These are phyloP conservation scores for Gleditsia sinensis DNA, from an alignment of 306 rosid genomes.

Conservation along the genomic window DNA sequence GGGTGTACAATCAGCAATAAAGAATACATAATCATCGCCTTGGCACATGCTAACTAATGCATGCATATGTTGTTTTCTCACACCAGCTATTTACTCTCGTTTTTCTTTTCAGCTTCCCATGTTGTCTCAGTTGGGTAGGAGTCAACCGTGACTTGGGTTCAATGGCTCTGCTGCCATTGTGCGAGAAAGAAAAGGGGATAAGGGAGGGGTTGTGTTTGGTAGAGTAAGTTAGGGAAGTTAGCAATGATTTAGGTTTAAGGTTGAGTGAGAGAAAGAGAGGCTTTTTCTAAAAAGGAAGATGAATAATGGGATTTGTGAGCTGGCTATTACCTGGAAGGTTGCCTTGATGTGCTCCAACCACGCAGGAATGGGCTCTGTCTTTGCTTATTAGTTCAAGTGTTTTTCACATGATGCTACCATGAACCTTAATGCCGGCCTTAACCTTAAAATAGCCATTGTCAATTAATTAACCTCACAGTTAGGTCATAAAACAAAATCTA, in stretches of 20 bases:
- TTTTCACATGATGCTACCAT: background rate
- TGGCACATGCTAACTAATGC: background rate
- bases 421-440: no score
- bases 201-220: background rate
- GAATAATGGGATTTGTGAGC: constrained; percentile 45
- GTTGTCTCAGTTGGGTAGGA: background rate
- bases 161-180: background rate
- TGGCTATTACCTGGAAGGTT: no score
- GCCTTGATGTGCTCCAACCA: no score
- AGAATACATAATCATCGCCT: constrained; percentile 1
- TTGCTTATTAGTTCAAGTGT: constrained; percentile 14
- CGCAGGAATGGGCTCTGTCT: constrained; percentile 33
- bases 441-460: background rate
- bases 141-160: background rate
- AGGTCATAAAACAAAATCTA: no score
- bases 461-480: no score
- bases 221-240: constrained; percentile 36
- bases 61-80: background rate
- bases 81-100: background rate
- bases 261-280: no score
- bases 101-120: no score
- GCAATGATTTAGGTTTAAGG: constrained; percentile 33
- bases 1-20: background rate
- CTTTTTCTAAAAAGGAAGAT: constrained; percentile 27
- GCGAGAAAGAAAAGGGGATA: background rate